These are phyloP conservation scores for Helotiales sp. DNA, from an alignment of 2,329 filamentous ascomycete species.

Conservation along the genomic window DNA sequence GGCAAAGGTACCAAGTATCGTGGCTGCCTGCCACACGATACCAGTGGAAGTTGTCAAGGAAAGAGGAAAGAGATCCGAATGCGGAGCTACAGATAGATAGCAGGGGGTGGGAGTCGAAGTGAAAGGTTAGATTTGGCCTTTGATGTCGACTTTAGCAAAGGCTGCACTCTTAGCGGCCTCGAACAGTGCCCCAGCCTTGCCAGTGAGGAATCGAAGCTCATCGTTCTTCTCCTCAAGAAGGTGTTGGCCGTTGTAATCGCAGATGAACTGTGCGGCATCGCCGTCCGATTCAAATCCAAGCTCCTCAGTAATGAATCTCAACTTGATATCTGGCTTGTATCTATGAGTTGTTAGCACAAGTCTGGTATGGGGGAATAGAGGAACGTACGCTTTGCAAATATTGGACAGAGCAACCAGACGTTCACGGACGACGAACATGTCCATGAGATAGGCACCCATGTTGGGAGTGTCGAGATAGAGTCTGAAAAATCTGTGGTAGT, in stretches of 20 bases:
- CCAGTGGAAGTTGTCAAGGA: constrained; percentile 28
- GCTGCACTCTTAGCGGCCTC: constrained; percentile 74
- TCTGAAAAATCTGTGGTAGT: constrained; percentile 98
- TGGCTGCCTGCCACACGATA: constrained; percentile 6
- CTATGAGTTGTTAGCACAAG: constrained; percentile 62
- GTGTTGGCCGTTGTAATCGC: constrained; percentile 76
- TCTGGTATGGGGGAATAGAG: not conserved
- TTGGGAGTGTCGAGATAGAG: constrained; percentile 93
- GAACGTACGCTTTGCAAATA: constrained; percentile 91
- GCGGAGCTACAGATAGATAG: constrained; percentile 32
- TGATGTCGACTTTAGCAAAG: constrained; percentile 91
- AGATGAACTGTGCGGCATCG: constrained; percentile 89
- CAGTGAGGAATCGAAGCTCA: constrained; percentile 73
- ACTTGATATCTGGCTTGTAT: constrained; percentile 87
- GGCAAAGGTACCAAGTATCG: constrained; percentile 25
- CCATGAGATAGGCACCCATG: constrained; percentile 98
- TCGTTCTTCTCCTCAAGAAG: constrained; percentile 79
- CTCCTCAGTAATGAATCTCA: constrained; percentile 93
- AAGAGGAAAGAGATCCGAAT: constrained; percentile 30
- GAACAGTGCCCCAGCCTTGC: constrained; percentile 75
- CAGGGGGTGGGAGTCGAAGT: constrained; percentile 22
- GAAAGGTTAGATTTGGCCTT: constrained; percentile 79
- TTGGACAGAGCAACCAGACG: constrained; percentile 87
- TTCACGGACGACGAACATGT: constrained; percentile 97
- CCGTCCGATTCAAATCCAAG: constrained; percentile 93